These are phyloP conservation scores for Neurospora pannonica DNA, from an alignment of 495 filamentous ascomycete genomes.

Conservation along the genomic window DNA sequence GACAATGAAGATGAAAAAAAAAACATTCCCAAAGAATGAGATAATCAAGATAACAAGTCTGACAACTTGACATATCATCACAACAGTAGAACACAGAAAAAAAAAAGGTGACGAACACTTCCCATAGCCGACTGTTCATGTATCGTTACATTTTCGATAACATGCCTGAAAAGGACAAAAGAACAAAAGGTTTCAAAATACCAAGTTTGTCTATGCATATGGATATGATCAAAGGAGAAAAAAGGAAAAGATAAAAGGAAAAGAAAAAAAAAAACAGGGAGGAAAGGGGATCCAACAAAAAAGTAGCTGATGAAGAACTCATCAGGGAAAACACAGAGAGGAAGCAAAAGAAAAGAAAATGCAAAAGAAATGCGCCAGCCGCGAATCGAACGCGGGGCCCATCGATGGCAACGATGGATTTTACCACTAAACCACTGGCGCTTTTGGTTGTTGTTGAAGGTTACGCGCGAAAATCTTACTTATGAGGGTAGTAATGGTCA, in stretches of 20 bases:
- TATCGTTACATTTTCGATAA: too few relatives aligned
- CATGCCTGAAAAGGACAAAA: too few relatives aligned
- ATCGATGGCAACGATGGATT: background rate
- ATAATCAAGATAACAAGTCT: background rate
- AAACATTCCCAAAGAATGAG: background rate
- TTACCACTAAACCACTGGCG: background rate
- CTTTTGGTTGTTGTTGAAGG: background rate
- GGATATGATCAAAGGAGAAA: too few relatives aligned
- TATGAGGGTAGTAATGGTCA: background rate
- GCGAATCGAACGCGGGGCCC: background rate
- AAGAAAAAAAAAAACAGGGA: too few relatives aligned
- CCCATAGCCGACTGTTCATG: too few relatives aligned
- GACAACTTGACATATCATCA: background rate
- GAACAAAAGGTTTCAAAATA: too few relatives aligned
- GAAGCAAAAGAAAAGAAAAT: background rate
- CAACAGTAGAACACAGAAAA: background rate
- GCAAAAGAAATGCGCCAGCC: background rate
- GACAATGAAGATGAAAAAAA: background rate
- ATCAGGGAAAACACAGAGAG: background rate
- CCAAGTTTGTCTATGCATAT: too few relatives aligned
- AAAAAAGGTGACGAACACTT: too few relatives aligned
- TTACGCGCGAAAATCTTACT: fast-evolving
- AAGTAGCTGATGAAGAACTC: background rate
- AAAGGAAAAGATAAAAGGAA: too few relatives aligned
- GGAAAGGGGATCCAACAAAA: background rate